These are phyloP conservation scores for Antrodiella citrinella DNA, from an alignment of 768 basidiomycete species.

Conservation along the genomic window DNA sequence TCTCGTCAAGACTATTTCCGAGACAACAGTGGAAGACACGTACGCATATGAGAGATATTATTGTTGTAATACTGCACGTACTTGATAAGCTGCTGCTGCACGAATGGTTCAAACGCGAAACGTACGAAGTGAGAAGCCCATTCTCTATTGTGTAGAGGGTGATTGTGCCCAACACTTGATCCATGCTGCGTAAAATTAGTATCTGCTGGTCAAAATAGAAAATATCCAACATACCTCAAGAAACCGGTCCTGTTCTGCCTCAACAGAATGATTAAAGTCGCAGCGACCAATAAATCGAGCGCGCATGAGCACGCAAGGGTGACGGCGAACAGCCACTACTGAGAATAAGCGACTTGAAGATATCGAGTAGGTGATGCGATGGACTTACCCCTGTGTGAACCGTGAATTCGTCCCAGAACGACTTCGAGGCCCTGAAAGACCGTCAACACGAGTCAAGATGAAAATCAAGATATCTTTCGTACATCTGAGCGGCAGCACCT, in stretches of 20 bases:
- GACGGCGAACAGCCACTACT: slow-evolving; percentile 10
- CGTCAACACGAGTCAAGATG: no score
- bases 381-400: no score
- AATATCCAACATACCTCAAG: slow-evolving; percentile 1
- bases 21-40: neutral
- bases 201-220: neutral
- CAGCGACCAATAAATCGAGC: slow-evolving; percentile 8
- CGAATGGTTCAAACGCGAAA: neutral
- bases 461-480: no score
- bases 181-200: slow-evolving; percentile 9
- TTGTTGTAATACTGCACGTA: slow-evolving; percentile 5
- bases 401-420: slow-evolving; percentile 12
- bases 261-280: slow-evolving; percentile 6
- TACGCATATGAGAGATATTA: slow-evolving; percentile 13
- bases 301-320: slow-evolving; percentile 7
- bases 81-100: no score
- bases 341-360: neutral
- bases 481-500: neutral
- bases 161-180: slow-evolving; percentile 12
- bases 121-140: slow-evolving; percentile 11
- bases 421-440: no score
- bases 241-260: slow-evolving; percentile 10
- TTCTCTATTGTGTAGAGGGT: slow-evolving; percentile 14
- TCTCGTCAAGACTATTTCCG: no score
- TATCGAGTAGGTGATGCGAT: neutral